Evolutionary conservation across 2,329 filamentous ascomycete genomes (phyloP).

Genomic region (Sphaerulina musiva): DNA sequence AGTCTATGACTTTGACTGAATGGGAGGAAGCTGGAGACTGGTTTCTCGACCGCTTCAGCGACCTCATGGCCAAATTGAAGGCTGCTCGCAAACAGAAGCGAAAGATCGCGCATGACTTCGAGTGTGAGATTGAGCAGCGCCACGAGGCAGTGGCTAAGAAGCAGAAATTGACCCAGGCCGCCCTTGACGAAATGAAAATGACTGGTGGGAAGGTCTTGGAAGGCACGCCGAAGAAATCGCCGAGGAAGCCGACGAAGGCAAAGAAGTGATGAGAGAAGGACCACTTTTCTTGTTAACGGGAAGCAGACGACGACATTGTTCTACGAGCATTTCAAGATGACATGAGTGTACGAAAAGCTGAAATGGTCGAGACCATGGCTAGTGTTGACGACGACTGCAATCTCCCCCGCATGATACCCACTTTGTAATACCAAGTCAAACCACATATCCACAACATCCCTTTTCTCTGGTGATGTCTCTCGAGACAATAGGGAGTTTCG

Average conservation of each 20-base stretch:
- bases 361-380: neutral
- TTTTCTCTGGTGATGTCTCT: neutral
- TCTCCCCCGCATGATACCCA: slow-evolving; percentile 21
- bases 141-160: slow-evolving; percentile 47
- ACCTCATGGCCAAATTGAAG: slow-evolving; percentile 48
- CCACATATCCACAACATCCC: slow-evolving; percentile 3
- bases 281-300: neutral
- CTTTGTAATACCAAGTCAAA: slow-evolving; percentile 3
- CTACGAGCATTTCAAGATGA: neutral
- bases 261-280: slow-evolving; percentile 10
- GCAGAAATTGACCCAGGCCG: slow-evolving; percentile 34
- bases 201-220: slow-evolving; percentile 50
- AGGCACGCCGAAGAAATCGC: slow-evolving; percentile 37
- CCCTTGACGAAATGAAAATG: slow-evolving; percentile 45
- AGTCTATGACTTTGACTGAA: slow-evolving; percentile 46
- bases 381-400: slow-evolving; percentile 15
- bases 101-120: slow-evolving; percentile 48
- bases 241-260: slow-evolving; percentile 28
- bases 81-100: slow-evolving; percentile 49
- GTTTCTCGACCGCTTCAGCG: slow-evolving; percentile 51
- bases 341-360: slow-evolving; percentile 2
- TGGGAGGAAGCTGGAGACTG: slow-evolving; percentile 59
- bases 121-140: slow-evolving; percentile 50
- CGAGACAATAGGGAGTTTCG: neutral
- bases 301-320: neutral